Evolutionary conservation across 2,329 filamentous ascomycete species (phyloP), one percentile per base, ranked within the genome.

Genomic region (Metarhizium robertsii): DNA sequence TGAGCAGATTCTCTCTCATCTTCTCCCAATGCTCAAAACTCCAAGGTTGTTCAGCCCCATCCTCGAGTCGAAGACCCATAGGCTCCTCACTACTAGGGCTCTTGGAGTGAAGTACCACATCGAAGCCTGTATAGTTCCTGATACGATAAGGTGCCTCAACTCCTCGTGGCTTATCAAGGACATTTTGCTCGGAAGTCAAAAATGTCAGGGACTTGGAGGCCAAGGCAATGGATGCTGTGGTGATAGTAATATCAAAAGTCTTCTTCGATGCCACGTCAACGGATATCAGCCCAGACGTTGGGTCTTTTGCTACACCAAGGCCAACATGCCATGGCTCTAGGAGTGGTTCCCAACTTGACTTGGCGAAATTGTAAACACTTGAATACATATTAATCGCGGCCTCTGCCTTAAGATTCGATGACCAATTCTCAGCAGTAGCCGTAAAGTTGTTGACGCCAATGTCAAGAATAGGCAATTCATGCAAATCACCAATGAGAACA

Each of bases 351-450:
- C 94, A 99, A 3, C 91, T 90, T 0, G 94, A 99, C 69, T 99
- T 99, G 14, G 94, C 94, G 72, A 99, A 99, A 71, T 99, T 99
- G 77, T 96, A 99, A 30, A 99, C 87, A 65, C 97, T 99, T 63
- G 95, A 83, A 70, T 96, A 96, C 60, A 92, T 90, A 59, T 96
- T 90, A 50, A 99, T 85, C n/a, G 84, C 87, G 0, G 90, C 88
- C 66, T 96, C 90, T 0, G 90, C 92, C 64, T 86, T 91, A 69
- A 99, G 79, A 25, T 86, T 87, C 5, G 85, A 86, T 1, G 92
- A 92, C 94, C 94, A 99, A 67, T 99, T 90, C 61, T 87, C 84
- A 4, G 95, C 89, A 49, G 87, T 84, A 2, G 92, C 81, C 5
- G 84, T 88, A 66, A 97, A 97, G 54, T 86, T 85, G 72, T 96